Conservation (phyloP, 495 filamentous ascomycete genomes). For the Xylaria palmicola region DNA sequence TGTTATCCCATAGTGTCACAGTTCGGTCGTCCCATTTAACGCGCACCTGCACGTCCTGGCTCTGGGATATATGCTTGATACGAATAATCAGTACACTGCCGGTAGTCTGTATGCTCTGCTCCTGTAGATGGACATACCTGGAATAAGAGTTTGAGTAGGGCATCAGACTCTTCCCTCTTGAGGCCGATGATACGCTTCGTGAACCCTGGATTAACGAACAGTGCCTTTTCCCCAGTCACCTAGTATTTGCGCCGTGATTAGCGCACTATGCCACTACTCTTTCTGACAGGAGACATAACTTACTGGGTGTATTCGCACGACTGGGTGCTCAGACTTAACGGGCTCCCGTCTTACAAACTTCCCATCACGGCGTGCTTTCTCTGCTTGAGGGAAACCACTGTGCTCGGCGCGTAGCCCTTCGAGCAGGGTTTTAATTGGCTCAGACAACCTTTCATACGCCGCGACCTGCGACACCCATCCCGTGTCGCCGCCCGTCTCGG, state of each 20-base stretch:
- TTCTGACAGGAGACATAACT: background rate
- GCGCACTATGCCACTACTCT: background rate
- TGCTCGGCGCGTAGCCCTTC: conserved; percentile 70
- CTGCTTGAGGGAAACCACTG: conserved; percentile 69
- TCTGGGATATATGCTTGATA: conserved; percentile 36
- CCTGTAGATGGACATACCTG: conserved; percentile 49
- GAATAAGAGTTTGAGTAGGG: conserved; percentile 64
- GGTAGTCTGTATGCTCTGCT: background rate
- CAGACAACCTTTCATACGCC: conserved; percentile 68
- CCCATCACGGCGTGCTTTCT: conserved; percentile 58
- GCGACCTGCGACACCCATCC: conserved; percentile 73
- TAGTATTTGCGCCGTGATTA: conserved; percentile 8
- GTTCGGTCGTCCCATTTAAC: conserved; percentile 70
- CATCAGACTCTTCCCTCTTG: conserved; percentile 67
- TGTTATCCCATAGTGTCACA: conserved; percentile 77
- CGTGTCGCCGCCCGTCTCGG: conserved; percentile 74
- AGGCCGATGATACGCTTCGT: conserved; percentile 73
- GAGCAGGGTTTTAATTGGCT: conserved; percentile 67
- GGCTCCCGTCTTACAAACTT: conserved; percentile 67
- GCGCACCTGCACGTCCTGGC: conserved; percentile 66
- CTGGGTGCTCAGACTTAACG: conserved; percentile 64
- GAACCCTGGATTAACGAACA: conserved; percentile 81
- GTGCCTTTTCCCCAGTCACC: conserved; percentile 74
- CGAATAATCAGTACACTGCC: background rate
- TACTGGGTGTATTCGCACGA: conserved; percentile 67